Evolutionary conservation across 2,329 filamentous ascomycete genomes (phyloP), one percentile per base, ranked within the genome.

Genomic region (Coniochaeta sp.): DNA sequence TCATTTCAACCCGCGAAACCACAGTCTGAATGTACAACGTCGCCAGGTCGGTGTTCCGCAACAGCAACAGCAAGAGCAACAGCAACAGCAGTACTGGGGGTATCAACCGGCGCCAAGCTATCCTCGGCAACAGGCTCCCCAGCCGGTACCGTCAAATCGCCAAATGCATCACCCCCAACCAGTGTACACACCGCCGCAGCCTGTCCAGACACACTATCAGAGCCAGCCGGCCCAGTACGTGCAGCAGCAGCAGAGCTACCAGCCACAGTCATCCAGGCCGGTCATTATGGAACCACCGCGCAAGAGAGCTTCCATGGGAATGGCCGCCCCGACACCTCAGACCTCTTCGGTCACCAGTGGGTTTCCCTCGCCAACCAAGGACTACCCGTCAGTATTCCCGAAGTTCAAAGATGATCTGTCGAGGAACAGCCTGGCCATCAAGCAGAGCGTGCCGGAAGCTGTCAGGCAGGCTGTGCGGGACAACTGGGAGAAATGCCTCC

Each of bases 391-490:
- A 9, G 30, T 57, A 6, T 65, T 66, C 35, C 59, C 64, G 24
- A 71, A 68, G 49, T 71, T 71, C 51, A 42, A 60, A 2, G 66
- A 73, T n/a, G 72, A 76, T 53, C 58, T 65, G 24, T 61, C 62
- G 4, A 66, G 67, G 30, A 60, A 75, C 18, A 68, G 61, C 4
- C 67, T 64, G 55, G 64, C 69, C 18, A 61, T 81, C 4, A 65
- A 68, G 14, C 68, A 69, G 38, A 65, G 71, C 13, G 56, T 71
- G 6, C 66, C 75, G 1, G 65, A 72, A 28, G 69, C 71, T n/a
- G 73, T 79, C 18, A 69, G 76, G 12, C 71, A 73, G 42, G 69
- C 70, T 1, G 57, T 81, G 10, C 68, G 78, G 22, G 77, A 79
- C 54, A 68, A 74, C 51, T 79, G 76, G 73, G 65, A 76, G 38